phyloP scores from a whole-genome alignment of 2,329 filamentous ascomycete genomes.

The Sclerotinia trifoliorum region DNA sequence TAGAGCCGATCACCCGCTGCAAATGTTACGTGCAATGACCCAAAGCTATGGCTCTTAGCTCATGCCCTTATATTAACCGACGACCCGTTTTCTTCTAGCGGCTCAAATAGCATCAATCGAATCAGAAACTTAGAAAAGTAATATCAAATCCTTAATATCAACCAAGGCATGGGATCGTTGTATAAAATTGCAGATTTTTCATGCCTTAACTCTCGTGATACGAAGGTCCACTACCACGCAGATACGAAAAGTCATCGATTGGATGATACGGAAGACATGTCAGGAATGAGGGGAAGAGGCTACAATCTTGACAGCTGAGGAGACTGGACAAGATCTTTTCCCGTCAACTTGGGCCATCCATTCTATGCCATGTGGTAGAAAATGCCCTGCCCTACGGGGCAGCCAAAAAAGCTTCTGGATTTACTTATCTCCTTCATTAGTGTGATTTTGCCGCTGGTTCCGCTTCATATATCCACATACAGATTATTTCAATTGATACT shows the following conservation, averaged over 20 bases:
- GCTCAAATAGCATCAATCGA: background rate
- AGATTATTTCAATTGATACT: background rate
- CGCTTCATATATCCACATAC: background rate
- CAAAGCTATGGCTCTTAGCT: background rate
- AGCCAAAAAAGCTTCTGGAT: background rate
- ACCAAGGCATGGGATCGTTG: background rate
- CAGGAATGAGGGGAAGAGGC: background rate
- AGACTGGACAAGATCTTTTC: background rate
- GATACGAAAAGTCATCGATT: background rate
- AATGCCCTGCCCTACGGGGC: background rate
- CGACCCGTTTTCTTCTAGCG: background rate
- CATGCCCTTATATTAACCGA: background rate
- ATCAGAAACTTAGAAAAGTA: background rate
- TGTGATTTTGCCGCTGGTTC: background rate
- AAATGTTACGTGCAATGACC: background rate
- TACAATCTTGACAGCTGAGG: background rate
- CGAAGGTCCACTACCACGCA: background rate
- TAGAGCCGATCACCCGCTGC: constrained; percentile 1
- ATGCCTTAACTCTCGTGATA: background rate
- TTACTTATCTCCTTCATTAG: background rate
- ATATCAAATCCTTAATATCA: background rate
- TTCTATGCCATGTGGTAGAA: background rate
- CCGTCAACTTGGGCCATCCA: background rate
- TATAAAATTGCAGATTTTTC: background rate
- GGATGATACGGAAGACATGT: background rate